Percentiles rank a stretch among this genome's conserved stretches.
Conservation (phyloP, 139 green algal species). For the Chlamydomonas schloesseri region DNA sequence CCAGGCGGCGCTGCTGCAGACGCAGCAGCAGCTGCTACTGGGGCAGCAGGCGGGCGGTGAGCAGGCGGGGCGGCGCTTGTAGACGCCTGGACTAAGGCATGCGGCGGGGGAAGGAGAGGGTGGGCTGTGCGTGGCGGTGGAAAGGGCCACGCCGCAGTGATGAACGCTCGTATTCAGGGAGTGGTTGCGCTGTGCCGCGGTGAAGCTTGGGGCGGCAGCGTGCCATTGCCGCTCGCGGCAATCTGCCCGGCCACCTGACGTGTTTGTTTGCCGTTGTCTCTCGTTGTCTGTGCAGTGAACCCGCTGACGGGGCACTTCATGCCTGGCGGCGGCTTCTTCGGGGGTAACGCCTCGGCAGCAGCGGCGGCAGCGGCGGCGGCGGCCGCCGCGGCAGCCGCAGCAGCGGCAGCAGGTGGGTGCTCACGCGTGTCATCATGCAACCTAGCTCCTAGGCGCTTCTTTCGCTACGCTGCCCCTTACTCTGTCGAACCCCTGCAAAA, state of each 20-base stretch:
- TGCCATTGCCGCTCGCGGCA: no score
- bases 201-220: no score
- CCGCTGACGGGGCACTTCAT: slow-evolving; percentile 77
- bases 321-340: slow-evolving; percentile 51
- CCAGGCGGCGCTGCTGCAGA: slow-evolving; percentile 85
- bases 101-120: no score
- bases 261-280: no score
- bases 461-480: background rate
- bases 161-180: no score
- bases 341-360: slow-evolving; percentile 58
- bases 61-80: no score
- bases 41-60: slow-evolving; percentile 18
- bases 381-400: slow-evolving; percentile 72
- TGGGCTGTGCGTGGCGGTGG: no score
- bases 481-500: background rate
- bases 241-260: no score
- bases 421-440: background rate
- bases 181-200: no score
- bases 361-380: slow-evolving; percentile 71
- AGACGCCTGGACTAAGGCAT: no score
- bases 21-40: slow-evolving; percentile 73
- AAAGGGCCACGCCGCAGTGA: no score
- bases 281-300: slow-evolving; percentile 18
- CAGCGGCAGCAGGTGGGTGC: slow-evolving; percentile 49
- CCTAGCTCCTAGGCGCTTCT: no score